phyloP scores from a whole-genome alignment of 331 rosid genomes.

The Malus hybrid region DNA sequence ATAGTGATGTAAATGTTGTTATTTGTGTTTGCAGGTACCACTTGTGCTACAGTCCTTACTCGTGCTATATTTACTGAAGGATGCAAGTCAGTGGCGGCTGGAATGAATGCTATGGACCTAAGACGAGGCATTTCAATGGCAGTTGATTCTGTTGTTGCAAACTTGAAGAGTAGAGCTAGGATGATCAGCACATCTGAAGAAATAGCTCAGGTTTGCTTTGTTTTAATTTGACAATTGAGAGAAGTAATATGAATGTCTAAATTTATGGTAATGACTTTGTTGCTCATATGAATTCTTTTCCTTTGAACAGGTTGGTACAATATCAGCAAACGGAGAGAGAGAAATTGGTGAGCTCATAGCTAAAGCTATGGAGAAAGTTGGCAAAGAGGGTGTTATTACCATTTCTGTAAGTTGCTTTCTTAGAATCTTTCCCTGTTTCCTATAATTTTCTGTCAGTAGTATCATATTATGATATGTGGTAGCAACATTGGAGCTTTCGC shows the following conservation, averaged over 20 bases:
- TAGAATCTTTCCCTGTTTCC: background rate
- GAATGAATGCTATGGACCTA: conserved; percentile 98
- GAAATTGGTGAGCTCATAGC: conserved; percentile 96
- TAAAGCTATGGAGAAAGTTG: conserved; percentile 97
- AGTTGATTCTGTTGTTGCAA: conserved; percentile 76
- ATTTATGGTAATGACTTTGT: background rate
- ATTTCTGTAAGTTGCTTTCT: conserved; percentile 57
- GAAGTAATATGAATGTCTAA: background rate
- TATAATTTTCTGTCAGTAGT: background rate
- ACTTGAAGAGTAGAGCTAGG: conserved; percentile 79
- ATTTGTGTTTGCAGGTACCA: conserved; percentile 55
- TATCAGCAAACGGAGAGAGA: conserved; percentile 91
- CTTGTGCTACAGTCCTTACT: conserved; percentile 91
- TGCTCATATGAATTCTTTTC: background rate
- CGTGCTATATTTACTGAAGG: conserved; percentile 90
- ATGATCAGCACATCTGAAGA: conserved; percentile 97
- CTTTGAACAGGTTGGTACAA: conserved; percentile 72
- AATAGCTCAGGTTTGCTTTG: conserved; percentile 77
- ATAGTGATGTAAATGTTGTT: background rate
- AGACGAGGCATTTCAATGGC: conserved; percentile 95
- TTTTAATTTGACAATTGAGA: background rate
- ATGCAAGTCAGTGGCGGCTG: conserved; percentile 97
- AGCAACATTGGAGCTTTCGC: background rate
- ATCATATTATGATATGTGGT: background rate
- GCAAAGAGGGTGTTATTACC: conserved; percentile 96